Conservation (phyloP, 441 rosid species). For the Croton laevigatus region DNA sequence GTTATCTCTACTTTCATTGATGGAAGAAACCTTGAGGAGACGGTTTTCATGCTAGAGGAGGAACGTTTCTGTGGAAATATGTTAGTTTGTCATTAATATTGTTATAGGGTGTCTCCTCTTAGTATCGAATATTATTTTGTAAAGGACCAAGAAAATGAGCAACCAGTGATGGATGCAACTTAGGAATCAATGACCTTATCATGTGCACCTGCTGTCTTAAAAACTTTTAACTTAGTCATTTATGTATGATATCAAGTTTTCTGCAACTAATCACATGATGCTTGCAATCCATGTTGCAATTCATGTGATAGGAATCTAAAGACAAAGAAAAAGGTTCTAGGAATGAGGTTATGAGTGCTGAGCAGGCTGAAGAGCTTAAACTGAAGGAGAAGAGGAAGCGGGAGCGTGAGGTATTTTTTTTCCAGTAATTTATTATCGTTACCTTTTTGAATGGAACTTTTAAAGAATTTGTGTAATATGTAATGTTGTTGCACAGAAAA, state of each 20-base stretch:
- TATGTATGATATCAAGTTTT: not conserved
- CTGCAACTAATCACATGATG: not conserved
- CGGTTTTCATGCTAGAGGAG: no score
- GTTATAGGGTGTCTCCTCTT: no score
- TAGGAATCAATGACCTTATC: no score
- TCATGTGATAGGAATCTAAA: conserved; percentile 44
- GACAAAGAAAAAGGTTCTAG: conserved; percentile 51
- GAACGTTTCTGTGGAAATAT: no score
- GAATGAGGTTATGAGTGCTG: conserved; percentile 67
- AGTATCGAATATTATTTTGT: no score
- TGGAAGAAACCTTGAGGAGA: no score
- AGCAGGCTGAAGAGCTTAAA: conserved; percentile 84
- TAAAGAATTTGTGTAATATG: not conserved
- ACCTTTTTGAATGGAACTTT: conserved; percentile 11
- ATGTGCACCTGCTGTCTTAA: not conserved
- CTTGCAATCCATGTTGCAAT: conserved; percentile 3
- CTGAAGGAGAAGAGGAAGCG: conserved; percentile 91
- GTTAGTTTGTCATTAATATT: no score
- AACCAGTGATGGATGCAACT: no score
- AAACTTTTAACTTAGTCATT: not conserved
- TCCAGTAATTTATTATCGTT: conserved; percentile 10
- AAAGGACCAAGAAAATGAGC: no score
- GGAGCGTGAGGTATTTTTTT: conserved; percentile 68
- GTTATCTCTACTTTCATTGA: no score
- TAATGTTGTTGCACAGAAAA: conserved; percentile 57